phyloP scores from a whole-genome alignment of 441 rosid genomes.

The Dalechampia spathulata region DNA sequence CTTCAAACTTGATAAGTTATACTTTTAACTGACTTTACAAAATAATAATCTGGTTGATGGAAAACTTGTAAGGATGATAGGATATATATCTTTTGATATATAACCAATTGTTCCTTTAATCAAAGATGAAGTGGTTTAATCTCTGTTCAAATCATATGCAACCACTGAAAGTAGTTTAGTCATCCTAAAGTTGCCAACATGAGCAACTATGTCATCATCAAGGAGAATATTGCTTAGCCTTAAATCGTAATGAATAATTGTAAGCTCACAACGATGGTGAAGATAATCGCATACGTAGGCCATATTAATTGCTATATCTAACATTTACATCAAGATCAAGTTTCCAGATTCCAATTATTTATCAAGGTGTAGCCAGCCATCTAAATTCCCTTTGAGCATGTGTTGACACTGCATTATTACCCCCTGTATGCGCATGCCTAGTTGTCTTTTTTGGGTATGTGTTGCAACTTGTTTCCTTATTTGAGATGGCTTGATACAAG shows the following conservation, averaged over 20 bases:
- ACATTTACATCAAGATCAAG: constrained; percentile 16
- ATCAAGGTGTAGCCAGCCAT: constrained; percentile 20
- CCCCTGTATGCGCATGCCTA: too few species aligned
- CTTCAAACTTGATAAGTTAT: too few species aligned
- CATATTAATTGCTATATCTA: constrained; percentile 23
- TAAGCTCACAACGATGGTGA: constrained; percentile 14
- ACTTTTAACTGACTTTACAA: too few species aligned
- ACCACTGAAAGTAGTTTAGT: constrained; percentile 4
- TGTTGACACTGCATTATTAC: constrained; percentile 17
- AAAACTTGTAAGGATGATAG: too few species aligned
- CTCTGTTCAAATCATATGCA: neutral
- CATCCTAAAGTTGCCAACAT: constrained; percentile 8
- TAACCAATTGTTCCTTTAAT: neutral
- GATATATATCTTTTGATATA: too few species aligned
- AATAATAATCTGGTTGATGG: too few species aligned
- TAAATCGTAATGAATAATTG: constrained; percentile 12
- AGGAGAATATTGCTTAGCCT: constrained; percentile 23
- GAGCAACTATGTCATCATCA: constrained; percentile 11
- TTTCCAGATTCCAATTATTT: neutral
- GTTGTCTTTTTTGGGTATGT: too few species aligned
- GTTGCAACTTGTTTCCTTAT: too few species aligned
- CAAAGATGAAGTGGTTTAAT: neutral
- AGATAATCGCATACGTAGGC: constrained; percentile 25
- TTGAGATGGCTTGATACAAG: too few species aligned
- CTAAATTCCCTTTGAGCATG: constrained; percentile 25